Evolutionary conservation across 768 basidiomycete genomes (phyloP), one percentile per base, ranked within the genome.

Genomic region (Suillus hirtellus): DNA sequence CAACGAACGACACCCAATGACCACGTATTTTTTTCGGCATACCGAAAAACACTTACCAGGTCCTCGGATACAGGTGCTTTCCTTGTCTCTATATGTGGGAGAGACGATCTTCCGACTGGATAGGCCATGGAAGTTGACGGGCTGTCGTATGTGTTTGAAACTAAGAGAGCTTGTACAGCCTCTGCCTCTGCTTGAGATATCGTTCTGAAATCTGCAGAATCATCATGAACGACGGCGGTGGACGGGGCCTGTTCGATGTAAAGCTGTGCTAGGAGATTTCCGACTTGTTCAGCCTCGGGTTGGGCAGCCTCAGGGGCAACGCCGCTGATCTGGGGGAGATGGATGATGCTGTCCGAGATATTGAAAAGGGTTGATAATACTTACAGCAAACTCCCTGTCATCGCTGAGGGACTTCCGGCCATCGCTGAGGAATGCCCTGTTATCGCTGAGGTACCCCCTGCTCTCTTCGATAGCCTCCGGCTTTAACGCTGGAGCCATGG

Each of bases 51-150:
- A 15, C 55, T 6, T 56, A 56, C 55, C 24, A 56, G 4, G 10
- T 56, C 55, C 15, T 40, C 55, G 3, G 55, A 40, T 56, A 40
- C 55, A 19, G 38, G 55, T 40, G 37, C 55, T 40, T 56, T 56
- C 37, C 24, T 40, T 40, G 15, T 37, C 21, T 56, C 55, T 27
- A 56, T n/a, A 40, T 24, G 7, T 40, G 52, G 52, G 19, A 24
- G 55, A 40, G 55, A 56, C 1, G 55, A 40, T 17, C 55, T 15
- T 3, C 9, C 1, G 21, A 17, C 21, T 38, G 3, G 9, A 56
- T 4, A 9, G 21, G 15, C 14, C 15, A 5, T 27, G 55, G 55
- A 21, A 1, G 8, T 38, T 9, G 2, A 17, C 21, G 12, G 17
- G 4, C 52, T 53, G 17, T 34, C 9, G 15, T 7, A 21, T 40